phyloP scores from a whole-genome alignment of 441 rosid genomes.

The Croton laevigatus region DNA sequence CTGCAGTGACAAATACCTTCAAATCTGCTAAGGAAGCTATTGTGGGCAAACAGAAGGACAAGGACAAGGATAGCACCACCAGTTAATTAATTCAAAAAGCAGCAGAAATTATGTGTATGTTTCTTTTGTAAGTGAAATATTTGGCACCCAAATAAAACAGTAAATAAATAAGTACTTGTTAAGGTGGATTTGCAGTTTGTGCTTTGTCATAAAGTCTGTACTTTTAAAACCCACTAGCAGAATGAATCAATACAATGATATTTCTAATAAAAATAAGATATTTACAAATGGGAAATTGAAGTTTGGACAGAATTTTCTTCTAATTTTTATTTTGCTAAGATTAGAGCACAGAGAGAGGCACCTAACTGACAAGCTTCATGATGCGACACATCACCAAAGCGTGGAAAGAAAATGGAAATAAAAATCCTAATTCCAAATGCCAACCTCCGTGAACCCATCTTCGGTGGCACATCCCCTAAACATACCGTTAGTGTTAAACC shows the following conservation, averaged over 20 bases:
- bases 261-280: too few relatives aligned
- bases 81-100: neutral
- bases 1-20: conserved; percentile 27
- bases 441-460: conserved; percentile 61
- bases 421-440: conserved; percentile 43
- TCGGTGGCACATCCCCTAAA: conserved; percentile 64
- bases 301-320: neutral
- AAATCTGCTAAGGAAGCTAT: conserved; percentile 35
- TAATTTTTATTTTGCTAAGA: neutral
- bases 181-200: neutral
- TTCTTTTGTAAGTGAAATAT: neutral
- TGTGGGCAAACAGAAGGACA: conserved; percentile 16
- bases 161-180: neutral
- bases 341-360: neutral
- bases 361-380: too few relatives aligned
- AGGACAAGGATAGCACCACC: conserved; percentile 14
- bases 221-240: too few relatives aligned
- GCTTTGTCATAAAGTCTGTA: too few relatives aligned
- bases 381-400: conserved; percentile 1
- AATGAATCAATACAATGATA: too few relatives aligned
- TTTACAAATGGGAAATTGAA: neutral
- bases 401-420: neutral
- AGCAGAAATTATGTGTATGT: neutral
- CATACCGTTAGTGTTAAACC: conserved; percentile 62
- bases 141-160: neutral